These are phyloP conservation scores for Erigeron philadelphicus DNA, from an alignment of 140 eudicot genomes.

Conservation along the genomic window DNA sequence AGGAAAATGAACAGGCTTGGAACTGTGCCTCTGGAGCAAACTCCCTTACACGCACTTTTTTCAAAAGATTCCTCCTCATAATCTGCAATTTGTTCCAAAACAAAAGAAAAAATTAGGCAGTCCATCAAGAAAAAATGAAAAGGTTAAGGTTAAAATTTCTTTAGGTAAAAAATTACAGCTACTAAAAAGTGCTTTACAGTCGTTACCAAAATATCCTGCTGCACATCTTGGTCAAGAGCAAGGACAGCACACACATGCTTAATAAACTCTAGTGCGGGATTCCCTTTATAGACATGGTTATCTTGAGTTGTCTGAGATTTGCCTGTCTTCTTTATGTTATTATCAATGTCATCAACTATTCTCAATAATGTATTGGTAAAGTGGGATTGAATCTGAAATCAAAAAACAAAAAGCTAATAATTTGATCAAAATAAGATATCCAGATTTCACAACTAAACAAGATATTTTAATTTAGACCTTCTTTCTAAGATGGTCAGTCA, in stretches of 20 bases:
- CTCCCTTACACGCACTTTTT: constrained; percentile 60
- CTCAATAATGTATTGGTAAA: constrained; percentile 65
- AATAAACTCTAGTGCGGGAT: constrained; percentile 77
- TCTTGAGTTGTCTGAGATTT: constrained; percentile 40
- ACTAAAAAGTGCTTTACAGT: not conserved
- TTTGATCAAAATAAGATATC: constrained; percentile 1
- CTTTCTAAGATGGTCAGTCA: constrained; percentile 56
- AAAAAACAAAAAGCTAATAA: constrained; percentile 2
- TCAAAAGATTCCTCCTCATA: constrained; percentile 73
- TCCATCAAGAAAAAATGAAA: not conserved
- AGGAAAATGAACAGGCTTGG: constrained; percentile 35
- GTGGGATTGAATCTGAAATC: constrained; percentile 61
- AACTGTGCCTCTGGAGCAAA: constrained; percentile 96
- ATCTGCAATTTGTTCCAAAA: constrained; percentile 42
- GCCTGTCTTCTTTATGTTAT: constrained; percentile 40
- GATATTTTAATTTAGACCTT: constrained; percentile 39
- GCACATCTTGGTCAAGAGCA: constrained; percentile 76
- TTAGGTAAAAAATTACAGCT: not conserved
- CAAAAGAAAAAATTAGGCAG: constrained; percentile 2
- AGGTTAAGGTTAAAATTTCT: not conserved
- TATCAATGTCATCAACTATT: constrained; percentile 55
- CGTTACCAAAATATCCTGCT: constrained; percentile 81
- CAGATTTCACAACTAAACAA: not conserved
- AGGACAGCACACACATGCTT: constrained; percentile 81
- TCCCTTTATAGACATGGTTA: constrained; percentile 39